These are phyloP conservation scores for Pouteria glomerata DNA, from an alignment of 148 eudicot species.

Conservation along the genomic window DNA sequence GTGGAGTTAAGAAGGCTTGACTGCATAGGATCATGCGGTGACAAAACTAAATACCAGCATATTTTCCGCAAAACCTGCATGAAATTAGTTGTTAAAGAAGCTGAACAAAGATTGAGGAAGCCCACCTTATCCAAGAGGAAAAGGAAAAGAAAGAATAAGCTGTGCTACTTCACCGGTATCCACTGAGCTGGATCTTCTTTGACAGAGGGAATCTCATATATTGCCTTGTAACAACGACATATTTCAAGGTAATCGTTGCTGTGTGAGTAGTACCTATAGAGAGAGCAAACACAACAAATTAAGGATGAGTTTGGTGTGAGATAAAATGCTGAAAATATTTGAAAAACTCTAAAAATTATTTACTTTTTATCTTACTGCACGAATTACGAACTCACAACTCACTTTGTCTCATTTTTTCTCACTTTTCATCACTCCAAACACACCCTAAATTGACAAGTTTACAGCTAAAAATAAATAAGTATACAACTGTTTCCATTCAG, in stretches of 20 bases:
- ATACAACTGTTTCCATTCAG: background rate
- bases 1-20: conserved; percentile 90
- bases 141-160: background rate
- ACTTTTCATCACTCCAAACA: no score
- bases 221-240: conserved; percentile 78
- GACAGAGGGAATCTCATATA: conserved; percentile 79
- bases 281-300: background rate
- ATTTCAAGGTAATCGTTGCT: conserved; percentile 80
- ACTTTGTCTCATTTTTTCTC: no score
- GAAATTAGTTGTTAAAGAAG: background rate
- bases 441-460: no score
- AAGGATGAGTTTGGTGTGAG: no score
- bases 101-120: background rate
- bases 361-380: no score
- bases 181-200: conserved; percentile 67
- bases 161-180: conserved; percentile 48
- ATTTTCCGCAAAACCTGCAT: conserved; percentile 77
- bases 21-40: conserved; percentile 96
- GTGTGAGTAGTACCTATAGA: conserved; percentile 30
- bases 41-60: conserved; percentile 83
- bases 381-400: no score
- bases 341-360: no score
- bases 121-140: background rate
- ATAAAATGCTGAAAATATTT: background rate
- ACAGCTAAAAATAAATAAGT: background rate